Conservation (phyloP, 129 eudicot genomes). For the Solidago caesia region DNA sequence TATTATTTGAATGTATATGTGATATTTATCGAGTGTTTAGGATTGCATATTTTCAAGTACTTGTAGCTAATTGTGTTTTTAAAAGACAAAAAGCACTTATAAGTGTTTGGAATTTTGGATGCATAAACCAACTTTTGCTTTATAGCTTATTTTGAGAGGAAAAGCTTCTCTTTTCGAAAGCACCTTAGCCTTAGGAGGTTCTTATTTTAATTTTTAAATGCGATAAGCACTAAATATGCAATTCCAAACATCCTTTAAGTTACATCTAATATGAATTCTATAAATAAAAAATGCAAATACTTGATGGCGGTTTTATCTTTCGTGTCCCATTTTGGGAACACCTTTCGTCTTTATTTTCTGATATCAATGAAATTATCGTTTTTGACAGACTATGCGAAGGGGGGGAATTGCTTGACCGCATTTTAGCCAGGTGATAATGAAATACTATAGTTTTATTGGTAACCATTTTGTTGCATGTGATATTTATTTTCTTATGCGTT, state of each 20-base stretch:
- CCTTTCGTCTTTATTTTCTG: neutral
- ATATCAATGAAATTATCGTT: neutral
- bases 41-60: too few species aligned
- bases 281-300: neutral
- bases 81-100: too few species aligned
- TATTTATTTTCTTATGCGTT: neutral
- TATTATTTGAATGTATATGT: neutral
- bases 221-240: too few species aligned
- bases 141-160: too few species aligned
- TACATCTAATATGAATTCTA: neutral
- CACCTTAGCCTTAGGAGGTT: too few species aligned
- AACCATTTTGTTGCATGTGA: neutral
- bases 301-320: neutral
- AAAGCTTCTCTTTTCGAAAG: too few species aligned
- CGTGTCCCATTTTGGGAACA: neutral
- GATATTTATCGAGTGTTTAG: neutral
- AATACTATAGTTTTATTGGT: neutral
- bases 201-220: too few species aligned
- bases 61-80: too few species aligned
- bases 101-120: too few species aligned
- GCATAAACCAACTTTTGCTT: too few species aligned
- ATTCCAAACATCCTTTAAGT: too few species aligned
- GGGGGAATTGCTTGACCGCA: slow-evolving; percentile 65
- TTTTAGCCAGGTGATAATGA: slow-evolving; percentile 68
- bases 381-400: slow-evolving; percentile 41